Evolutionary conservation across 2,329 filamentous ascomycete species (phyloP).

Genomic region (Saccharata proteae): DNA sequence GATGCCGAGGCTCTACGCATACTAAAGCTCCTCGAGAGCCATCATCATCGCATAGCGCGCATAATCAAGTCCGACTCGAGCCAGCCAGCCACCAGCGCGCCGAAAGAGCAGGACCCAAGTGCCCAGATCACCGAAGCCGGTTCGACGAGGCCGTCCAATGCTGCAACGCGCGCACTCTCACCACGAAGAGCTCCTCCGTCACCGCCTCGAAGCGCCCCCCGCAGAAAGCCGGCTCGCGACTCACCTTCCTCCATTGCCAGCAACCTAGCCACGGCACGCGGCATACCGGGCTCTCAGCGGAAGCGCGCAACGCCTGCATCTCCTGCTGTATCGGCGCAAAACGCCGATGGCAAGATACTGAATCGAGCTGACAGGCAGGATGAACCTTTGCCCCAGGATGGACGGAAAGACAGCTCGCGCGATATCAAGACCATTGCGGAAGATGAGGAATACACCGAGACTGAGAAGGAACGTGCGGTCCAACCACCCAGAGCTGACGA

Average conservation of each 20-base stretch:
- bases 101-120: constrained; percentile 1
- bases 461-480: constrained; percentile 13
- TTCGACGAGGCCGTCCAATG: too few relatives aligned
- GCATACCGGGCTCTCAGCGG: constrained; percentile 47
- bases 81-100: constrained; percentile 13
- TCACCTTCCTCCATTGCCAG: constrained; percentile 74
- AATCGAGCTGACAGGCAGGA: constrained; percentile 16
- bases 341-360: constrained; percentile 54
- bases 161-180: constrained; percentile 2
- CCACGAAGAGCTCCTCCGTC: constrained; percentile 11
- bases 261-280: constrained; percentile 74
- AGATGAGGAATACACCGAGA: background rate
- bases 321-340: constrained; percentile 62
- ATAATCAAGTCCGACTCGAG: constrained; percentile 57
- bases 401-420: constrained; percentile 5
- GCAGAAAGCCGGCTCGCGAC: constrained; percentile 48
- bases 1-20: constrained; percentile 64
- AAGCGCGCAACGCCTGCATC: constrained; percentile 54
- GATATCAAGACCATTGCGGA: background rate
- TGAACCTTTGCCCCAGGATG: constrained; percentile 12
- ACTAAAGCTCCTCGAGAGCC: constrained; percentile 70
- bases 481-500: constrained; percentile 43
- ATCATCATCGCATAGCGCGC: constrained; percentile 73
- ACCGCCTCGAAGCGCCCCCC: constrained; percentile 20
- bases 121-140: too few relatives aligned